Evolutionary conservation across 768 basidiomycete species (phyloP).

Genomic region (Auricularia heimuer): DNA sequence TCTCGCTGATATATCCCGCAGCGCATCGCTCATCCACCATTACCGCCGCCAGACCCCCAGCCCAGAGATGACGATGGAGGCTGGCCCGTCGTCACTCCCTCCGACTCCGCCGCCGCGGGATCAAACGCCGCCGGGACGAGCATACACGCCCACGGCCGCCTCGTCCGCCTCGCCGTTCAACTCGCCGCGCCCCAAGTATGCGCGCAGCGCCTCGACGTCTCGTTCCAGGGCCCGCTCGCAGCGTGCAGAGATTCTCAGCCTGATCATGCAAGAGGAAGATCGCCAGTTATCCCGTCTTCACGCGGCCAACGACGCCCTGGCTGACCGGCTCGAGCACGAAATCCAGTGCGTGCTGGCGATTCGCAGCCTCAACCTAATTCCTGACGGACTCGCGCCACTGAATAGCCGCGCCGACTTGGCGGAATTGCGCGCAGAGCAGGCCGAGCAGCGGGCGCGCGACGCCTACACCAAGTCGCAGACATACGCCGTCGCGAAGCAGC

Average conservation of each 20-base stretch:
- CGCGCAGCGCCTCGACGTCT: not conserved
- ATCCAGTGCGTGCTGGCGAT: constrained; percentile 19
- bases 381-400: not conserved
- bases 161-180: not conserved
- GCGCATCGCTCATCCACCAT: constrained; percentile 1
- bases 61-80: not conserved
- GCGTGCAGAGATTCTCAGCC: constrained; percentile 16
- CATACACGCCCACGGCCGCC: not conserved
- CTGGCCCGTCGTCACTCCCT: not conserved
- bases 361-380: not conserved
- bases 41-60: not conserved
- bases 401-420: constrained; percentile 37
- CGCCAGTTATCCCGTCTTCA: constrained; percentile 47
- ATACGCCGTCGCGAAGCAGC: constrained; percentile 34
- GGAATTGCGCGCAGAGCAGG: constrained; percentile 38
- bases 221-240: not conserved
- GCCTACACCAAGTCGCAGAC: constrained; percentile 26
- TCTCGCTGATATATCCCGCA: not conserved
- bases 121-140: not conserved
- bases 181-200: not conserved
- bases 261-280: constrained; percentile 46
- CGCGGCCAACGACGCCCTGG: constrained; percentile 38
- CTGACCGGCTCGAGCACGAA: constrained; percentile 48
- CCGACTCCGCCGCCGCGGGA: not conserved
- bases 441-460: constrained; percentile 40